These are phyloP conservation scores for Rasamsonia emersonii DNA, from an alignment of 2,329 filamentous ascomycete genomes.

Conservation along the genomic window DNA sequence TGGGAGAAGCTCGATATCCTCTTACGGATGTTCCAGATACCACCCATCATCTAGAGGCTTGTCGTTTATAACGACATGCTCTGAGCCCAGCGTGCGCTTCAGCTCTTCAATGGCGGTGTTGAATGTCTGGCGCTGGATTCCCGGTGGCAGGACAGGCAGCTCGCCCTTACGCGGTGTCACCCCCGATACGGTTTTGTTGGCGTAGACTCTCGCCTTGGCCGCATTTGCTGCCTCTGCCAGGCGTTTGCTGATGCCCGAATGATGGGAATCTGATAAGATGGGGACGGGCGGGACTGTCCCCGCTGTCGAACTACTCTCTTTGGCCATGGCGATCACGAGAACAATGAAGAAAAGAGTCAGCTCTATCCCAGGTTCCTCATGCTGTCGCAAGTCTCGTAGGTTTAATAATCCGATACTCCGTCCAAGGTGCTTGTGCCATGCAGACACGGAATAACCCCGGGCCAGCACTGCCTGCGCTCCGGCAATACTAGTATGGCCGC, in stretches of 20 bases:
- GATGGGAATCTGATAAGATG: conserved; percentile 2
- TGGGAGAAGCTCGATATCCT: too few relatives aligned
- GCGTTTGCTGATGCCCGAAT: conserved; percentile 5
- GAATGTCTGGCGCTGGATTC: conserved; percentile 9
- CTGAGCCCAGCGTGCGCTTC: conserved; percentile 8
- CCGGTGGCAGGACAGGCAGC: conserved; percentile 13
- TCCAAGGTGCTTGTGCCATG: too few relatives aligned
- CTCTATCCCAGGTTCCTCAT: too few relatives aligned
- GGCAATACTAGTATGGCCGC: too few relatives aligned
- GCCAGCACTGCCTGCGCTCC: too few relatives aligned
- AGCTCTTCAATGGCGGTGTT: conserved; percentile 13
- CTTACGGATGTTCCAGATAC: conserved; percentile 30
- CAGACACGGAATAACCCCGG: too few relatives aligned
- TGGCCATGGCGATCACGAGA: too few relatives aligned
- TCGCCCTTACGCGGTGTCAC: conserved; percentile 3
- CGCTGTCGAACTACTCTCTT: not conserved
- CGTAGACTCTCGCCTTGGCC: conserved; percentile 11
- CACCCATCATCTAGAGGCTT: conserved; percentile 21
- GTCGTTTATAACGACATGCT: conserved; percentile 15
- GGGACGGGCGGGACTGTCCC: conserved; percentile 2
- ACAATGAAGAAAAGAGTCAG: not conserved
- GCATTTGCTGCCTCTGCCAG: conserved; percentile 11
- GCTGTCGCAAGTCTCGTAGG: too few relatives aligned
- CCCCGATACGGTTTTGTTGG: conserved; percentile 11
- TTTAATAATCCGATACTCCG: too few relatives aligned